Conservation (phyloP, 352 stramenopile genomes). For the Phytophthora multivora region DNA sequence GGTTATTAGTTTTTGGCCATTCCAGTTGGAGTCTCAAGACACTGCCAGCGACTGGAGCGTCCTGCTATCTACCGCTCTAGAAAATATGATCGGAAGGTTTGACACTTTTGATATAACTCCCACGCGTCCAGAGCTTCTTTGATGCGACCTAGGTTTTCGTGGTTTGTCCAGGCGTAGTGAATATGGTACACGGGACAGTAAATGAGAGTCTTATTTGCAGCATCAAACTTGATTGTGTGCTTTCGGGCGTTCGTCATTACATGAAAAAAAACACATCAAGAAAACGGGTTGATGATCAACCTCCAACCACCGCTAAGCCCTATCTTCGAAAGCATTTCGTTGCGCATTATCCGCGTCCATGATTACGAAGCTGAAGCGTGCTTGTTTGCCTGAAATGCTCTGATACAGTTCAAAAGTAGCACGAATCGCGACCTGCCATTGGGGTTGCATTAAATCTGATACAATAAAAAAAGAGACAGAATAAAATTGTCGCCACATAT, state of each 20-base stretch:
- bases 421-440: background rate
- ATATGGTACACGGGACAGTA: background rate
- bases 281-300: background rate
- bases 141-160: background rate
- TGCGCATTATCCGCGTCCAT: background rate
- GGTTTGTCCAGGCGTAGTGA: background rate
- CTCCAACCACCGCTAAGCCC: background rate
- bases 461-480: background rate
- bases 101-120: background rate
- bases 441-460: background rate
- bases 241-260: background rate
- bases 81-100: background rate
- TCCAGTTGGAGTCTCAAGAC: background rate
- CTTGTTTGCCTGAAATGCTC: background rate
- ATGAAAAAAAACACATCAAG: background rate
- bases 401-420: background rate
- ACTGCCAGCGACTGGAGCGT: background rate
- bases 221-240: background rate
- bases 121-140: background rate
- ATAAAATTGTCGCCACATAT: slow-evolving; percentile 5
- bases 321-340: background rate
- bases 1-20: background rate
- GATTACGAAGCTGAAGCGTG: background rate
- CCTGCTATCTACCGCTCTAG: background rate
- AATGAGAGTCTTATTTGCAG: background rate